Base-by-base conservation (phyloP, 768 basidiomycete species). In the Serendipita sp. region DNA sequence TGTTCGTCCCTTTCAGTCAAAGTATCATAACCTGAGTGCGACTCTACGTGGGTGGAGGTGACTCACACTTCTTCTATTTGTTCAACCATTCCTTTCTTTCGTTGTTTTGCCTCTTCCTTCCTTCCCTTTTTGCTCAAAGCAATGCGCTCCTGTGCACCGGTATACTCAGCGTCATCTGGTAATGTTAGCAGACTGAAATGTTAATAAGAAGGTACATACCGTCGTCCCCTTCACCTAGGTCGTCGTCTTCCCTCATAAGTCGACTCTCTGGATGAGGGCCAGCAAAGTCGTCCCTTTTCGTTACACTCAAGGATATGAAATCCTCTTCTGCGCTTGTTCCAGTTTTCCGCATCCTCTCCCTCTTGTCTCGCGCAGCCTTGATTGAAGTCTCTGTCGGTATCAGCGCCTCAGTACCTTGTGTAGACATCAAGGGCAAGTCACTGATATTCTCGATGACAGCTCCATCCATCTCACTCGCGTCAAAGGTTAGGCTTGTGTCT, bases 241-340 rank as follows among this genome's bases (percentile, higher is more conserved):
- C 89, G 72, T 93, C 91, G 45, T 93, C 91, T 73, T 93, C 91
- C 58, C 91, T 78, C 74, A 88, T 71, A 32, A 93, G 75, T 7
- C 91, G 81, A 71, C 89, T 91, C 68, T 86, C 86, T 4, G 90
- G 91, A 76, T 91, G 89, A 4, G 90, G 90, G 0, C 89, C 89
- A 68, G 81, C 78, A 41, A 75, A 73, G 41, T 86, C 81, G 18
- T 75, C 74, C 52, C 77, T 78, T 66, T 79, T 83, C 0, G 82
- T 76, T 3, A 92, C 80, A 18, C 87, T 83, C 15, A 93, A 73
- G 0, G 91, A 89, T 28, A 93, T 88, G 68, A 81, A 93, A 35
- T 91, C 90, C 46, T 88, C 85, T 63, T 74, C 71, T 44, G 51
- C n/a, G 7, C 76, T 69, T 7, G 74, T 73, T 35, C 76, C 77